Evolutionary conservation across 2,329 filamentous ascomycete genomes (phyloP).

Genomic region (Neofusicoccum ribis): DNA sequence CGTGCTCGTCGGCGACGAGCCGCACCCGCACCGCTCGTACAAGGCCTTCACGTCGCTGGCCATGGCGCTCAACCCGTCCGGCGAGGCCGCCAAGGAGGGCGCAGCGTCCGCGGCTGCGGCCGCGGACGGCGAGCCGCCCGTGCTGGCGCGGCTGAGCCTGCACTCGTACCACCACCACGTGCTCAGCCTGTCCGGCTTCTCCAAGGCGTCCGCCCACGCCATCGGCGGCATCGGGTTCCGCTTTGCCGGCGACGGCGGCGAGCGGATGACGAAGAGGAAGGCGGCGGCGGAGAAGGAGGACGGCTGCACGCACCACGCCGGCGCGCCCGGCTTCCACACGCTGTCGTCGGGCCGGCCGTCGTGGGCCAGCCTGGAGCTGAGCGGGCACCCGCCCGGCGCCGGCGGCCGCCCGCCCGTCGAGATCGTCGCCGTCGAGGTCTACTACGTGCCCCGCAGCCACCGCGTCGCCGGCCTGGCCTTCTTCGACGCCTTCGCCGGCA

Average conservation of each 20-base stretch:
- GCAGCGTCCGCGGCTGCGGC: too few relatives aligned
- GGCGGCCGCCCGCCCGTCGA: constrained; percentile 21
- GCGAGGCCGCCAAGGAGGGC: too few relatives aligned
- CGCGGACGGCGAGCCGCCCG: constrained; percentile 19
- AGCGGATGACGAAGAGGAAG: constrained; percentile 18
- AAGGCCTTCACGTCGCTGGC: constrained; percentile 31
- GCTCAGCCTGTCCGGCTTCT: constrained; percentile 21
- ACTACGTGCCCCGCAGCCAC: constrained; percentile 28
- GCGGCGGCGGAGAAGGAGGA: constrained; percentile 19
- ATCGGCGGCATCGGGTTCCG: constrained; percentile 30
- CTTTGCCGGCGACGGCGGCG: neutral
- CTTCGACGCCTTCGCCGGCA: constrained; percentile 26
- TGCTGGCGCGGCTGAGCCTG: constrained; percentile 26
- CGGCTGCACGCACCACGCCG: constrained; percentile 28
- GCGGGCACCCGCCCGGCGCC: constrained; percentile 9
- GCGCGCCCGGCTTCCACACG: constrained; percentile 20
- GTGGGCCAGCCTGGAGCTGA: constrained; percentile 5
- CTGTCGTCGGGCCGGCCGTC: neutral
- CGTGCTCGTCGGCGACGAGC: constrained; percentile 30
- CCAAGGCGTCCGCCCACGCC: constrained; percentile 26
- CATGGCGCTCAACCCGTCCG: constrained; percentile 18
- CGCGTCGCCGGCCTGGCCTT: constrained; percentile 30
- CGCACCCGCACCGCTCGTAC: constrained; percentile 27
- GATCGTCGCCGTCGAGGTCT: constrained; percentile 30
- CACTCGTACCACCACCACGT: constrained; percentile 28